Percentiles rank a stretch among this genome's conserved stretches.
Evolutionary conservation across 345 rosid genomes (phyloP).

Genomic region (Physaria fendleri): DNA sequence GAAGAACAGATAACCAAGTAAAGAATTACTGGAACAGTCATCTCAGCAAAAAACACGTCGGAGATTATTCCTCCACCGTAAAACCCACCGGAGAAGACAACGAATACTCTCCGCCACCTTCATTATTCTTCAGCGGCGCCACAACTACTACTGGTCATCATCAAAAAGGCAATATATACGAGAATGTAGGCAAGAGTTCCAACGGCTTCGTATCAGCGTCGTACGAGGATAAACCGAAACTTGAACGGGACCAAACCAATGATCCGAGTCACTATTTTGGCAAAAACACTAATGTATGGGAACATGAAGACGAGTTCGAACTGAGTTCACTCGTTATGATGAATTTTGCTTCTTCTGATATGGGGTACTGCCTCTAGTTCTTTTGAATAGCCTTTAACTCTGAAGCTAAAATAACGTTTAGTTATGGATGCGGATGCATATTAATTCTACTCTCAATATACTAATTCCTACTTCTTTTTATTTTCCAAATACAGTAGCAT

Average conservation of each 20-base stretch:
- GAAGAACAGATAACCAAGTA: constrained; percentile 60
- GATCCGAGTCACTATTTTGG: background rate
- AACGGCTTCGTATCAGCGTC: background rate
- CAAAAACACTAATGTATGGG: constrained; percentile 32
- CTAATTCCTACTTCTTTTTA: background rate
- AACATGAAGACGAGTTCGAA: constrained; percentile 28
- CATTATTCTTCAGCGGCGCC: constrained; percentile 35
- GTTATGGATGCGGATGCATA: background rate
- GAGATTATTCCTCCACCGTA: constrained; percentile 3
- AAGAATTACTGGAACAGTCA: constrained; percentile 55
- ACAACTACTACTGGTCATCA: constrained; percentile 55
- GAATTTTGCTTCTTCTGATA: constrained; percentile 29
- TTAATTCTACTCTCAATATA: background rate
- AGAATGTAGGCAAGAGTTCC: constrained; percentile 10
- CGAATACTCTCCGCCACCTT: constrained; percentile 2
- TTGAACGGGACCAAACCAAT: constrained; percentile 1
- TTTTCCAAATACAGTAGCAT: background rate
- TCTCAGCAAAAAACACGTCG: constrained; percentile 38
- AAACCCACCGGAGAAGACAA: constrained; percentile 12
- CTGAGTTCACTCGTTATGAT: constrained; percentile 25
- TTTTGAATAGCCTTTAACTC: background rate
- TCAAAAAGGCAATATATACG: constrained; percentile 44
- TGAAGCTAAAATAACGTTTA: background rate
- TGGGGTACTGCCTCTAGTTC: constrained; percentile 13
- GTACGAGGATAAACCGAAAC: background rate